phyloP scores from a whole-genome alignment of 331 rosid genomes.

The Quercus tomentella region DNA sequence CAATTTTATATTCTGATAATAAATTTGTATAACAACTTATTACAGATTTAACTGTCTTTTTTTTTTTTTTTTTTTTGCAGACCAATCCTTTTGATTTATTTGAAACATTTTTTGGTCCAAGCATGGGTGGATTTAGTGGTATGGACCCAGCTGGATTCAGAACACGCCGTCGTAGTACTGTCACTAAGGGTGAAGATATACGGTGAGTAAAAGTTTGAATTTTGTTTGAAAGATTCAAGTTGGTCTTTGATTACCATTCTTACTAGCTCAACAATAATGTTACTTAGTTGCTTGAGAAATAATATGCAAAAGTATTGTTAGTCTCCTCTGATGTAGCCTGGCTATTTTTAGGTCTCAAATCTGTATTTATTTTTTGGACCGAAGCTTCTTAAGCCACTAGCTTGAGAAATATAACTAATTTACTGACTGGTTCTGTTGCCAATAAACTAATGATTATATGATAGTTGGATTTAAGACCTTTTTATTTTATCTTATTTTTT shows the following conservation, averaged over 20 bases:
- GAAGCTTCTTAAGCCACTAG: not conserved
- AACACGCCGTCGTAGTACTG: constrained; percentile 79
- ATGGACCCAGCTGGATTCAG: constrained; percentile 81
- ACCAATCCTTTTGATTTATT: constrained; percentile 96
- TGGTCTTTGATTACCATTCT: not conserved
- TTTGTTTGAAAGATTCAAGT: not conserved
- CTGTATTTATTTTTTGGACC: not conserved
- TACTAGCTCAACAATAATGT: constrained; percentile 2
- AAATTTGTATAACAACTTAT: not conserved
- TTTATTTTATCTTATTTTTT: no score
- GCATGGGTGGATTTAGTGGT: constrained; percentile 76
- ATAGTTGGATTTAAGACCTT: not conserved
- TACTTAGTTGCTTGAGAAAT: not conserved
- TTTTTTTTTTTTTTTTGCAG: constrained; percentile 43
- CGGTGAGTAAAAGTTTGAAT: constrained; percentile 59
- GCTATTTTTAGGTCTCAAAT: not conserved
- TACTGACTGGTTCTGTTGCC: not conserved
- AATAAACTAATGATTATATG: not conserved
- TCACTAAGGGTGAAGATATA: constrained; percentile 89
- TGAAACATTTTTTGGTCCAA: constrained; percentile 92
- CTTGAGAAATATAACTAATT: not conserved
- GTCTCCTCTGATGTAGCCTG: not conserved
- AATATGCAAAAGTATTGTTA: not conserved
- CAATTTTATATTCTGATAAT: not conserved
- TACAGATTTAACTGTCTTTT: not conserved